A percentile compares a stretch with the other conserved stretches of the same genome.
These are phyloP conservation scores for Chaetomium tenue DNA, from an alignment of 495 filamentous ascomycete genomes.

Conservation along the genomic window DNA sequence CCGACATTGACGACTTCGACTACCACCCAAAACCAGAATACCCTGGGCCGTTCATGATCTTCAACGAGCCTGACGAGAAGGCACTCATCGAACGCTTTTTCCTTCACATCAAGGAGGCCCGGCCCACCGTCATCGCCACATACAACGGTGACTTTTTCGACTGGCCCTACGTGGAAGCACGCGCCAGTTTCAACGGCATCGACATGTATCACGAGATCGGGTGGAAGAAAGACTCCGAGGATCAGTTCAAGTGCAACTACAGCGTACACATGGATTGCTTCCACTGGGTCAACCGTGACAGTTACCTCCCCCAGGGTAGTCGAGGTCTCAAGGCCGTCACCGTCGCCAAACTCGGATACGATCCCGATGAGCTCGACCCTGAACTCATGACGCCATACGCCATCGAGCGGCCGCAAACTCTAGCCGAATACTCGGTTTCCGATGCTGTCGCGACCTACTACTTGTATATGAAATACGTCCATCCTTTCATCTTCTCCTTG, in stretches of 20 bases:
- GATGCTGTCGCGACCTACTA: slow-evolving; percentile 99
- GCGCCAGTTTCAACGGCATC: slow-evolving; percentile 90
- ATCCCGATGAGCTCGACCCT: slow-evolving; percentile 96
- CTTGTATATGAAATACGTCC: slow-evolving; percentile 99
- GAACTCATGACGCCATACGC: slow-evolving; percentile 98
- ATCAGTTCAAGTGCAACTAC: slow-evolving; percentile 91
- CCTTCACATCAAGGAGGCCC: slow-evolving; percentile 88
- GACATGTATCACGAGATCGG: slow-evolving; percentile 99
- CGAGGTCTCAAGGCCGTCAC: slow-evolving; percentile 97
- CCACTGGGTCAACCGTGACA: slow-evolving; percentile 97
- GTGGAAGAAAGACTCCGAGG: slow-evolving; percentile 90
- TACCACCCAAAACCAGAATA: slow-evolving; percentile 98
- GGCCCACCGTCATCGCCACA: slow-evolving; percentile 93
- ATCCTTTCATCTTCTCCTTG: slow-evolving; percentile 97
- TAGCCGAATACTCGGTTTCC: slow-evolving; percentile 98
- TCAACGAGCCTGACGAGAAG: slow-evolving; percentile 96
- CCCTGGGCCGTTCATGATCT: slow-evolving; percentile 89
- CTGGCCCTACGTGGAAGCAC: slow-evolving; percentile 96
- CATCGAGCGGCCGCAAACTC: slow-evolving; percentile 82
- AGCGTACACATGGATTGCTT: slow-evolving; percentile 99
- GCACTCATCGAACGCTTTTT: slow-evolving; percentile 88
- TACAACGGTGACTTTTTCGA: slow-evolving; percentile 99
- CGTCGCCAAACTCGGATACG: slow-evolving; percentile 95
- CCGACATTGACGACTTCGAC: slow-evolving; percentile 97
- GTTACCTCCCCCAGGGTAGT: slow-evolving; percentile 95